Evolutionary conservation across 176 grass and related monocot genomes (phyloP), one percentile per base, ranked within the genome.

Genomic region (Eleusine indica): DNA sequence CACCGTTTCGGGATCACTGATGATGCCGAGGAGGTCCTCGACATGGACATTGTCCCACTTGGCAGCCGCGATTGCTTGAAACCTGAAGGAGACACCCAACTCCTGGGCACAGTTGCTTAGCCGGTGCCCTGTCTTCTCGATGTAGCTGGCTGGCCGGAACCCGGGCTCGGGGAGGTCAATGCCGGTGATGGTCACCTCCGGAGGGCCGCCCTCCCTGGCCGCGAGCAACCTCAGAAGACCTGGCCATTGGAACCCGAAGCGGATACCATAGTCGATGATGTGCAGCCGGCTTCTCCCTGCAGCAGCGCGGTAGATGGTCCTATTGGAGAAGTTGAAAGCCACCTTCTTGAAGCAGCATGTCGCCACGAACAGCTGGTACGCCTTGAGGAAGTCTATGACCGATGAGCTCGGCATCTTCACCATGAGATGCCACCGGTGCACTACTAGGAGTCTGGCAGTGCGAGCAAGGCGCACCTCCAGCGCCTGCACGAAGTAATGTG

Each of bases 401-500:
- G 61, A 53, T 5, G 51, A 53, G 15, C 51, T 17, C 15, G 51
- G 3, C 51, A 17, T 17, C 14, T 5, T 53, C 51, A 2, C 14
- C 15, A 5, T 5, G 11, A 16, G 14, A 3, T 14, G 4, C 51
- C 3, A 13, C 51, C 15, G 9, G 60, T 29, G 9, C 22, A 6
- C 57, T 7, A 43, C 6, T 7, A 53, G 49, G 49, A 16, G 49
- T 0, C 49, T 52, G 13, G 86, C 91, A 3, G 67, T 91, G 65
- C 93, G 90, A 6, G 80, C 83, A 2, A 96, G 76, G 43, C 93
- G 85, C 49, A 88, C 86, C 66, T 96, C 88, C 35, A 96, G 83
- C n/a, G 73, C 93, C 8, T 91, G 83, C 0, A 71, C 74, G 47
- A 96, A 96, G 70, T 57, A 93, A 52, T 93, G 86, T 1, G 93